phyloP scores from a whole-genome alignment of 352 stramenopile species.

The Pythium periplocum region DNA sequence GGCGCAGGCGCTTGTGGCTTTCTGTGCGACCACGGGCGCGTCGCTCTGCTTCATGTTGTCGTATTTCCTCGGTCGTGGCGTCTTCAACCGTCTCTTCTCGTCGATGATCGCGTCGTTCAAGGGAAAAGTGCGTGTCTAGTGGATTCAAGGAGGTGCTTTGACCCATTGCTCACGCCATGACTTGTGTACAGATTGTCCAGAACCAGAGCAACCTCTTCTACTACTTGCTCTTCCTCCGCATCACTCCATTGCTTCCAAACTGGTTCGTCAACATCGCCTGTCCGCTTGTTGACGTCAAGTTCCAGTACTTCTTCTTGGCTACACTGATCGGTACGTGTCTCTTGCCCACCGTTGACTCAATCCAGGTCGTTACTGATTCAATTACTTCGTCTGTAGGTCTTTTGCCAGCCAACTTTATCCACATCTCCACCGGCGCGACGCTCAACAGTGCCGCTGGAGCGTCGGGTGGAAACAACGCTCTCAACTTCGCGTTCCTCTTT shows the following conservation, averaged over 20 bases:
- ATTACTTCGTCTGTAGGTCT: slow-evolving; percentile 24
- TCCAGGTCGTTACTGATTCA: neutral
- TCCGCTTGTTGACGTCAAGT: slow-evolving; percentile 76
- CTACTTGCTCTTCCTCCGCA: slow-evolving; percentile 86
- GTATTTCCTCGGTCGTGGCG: slow-evolving; percentile 70
- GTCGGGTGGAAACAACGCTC: slow-evolving; percentile 51
- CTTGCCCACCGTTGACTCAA: neutral
- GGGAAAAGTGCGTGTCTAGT: slow-evolving; percentile 37
- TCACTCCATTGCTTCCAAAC: slow-evolving; percentile 84
- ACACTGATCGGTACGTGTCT: slow-evolving; percentile 54
- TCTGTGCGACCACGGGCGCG: slow-evolving; percentile 76
- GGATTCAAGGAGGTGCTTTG: neutral
- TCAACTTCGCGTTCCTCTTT: slow-evolving; percentile 83
- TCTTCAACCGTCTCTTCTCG: slow-evolving; percentile 65
- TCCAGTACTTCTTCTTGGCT: slow-evolving; percentile 82
- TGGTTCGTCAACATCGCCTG: slow-evolving; percentile 90
- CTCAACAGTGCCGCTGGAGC: slow-evolving; percentile 61
- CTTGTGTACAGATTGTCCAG: slow-evolving; percentile 49
- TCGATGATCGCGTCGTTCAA: slow-evolving; percentile 79
- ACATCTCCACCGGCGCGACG: slow-evolving; percentile 80
- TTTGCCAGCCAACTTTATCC: slow-evolving; percentile 78
- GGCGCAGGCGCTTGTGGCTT: slow-evolving; percentile 75
- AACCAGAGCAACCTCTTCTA: slow-evolving; percentile 86
- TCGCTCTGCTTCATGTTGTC: slow-evolving; percentile 84
- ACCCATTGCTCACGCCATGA: neutral